phyloP scores from a whole-genome alignment of 169 alveolate genomes.

The Eimeria sp. region DNA sequence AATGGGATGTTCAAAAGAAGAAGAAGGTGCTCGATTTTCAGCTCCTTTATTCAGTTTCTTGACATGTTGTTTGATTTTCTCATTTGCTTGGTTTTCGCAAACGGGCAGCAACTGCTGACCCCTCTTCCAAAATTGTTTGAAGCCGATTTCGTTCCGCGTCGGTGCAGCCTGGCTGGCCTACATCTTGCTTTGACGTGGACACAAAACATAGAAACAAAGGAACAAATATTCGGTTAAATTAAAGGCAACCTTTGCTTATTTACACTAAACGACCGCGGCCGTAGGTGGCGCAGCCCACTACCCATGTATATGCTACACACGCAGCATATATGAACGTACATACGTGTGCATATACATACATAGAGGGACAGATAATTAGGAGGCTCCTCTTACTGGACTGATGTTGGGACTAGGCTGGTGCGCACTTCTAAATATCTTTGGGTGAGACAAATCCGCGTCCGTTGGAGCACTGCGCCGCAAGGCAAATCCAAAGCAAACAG shows the following conservation, averaged over 20 bases:
- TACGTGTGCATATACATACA: background rate
- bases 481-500: background rate
- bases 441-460: slow-evolving; percentile 67
- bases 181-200: slow-evolving; percentile 20
- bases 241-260: no score
- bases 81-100: background rate
- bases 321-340: background rate
- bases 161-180: slow-evolving; percentile 78
- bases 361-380: background rate
- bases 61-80: no score
- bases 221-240: no score
- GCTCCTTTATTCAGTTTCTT: no score
- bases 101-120: background rate
- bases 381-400: background rate
- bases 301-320: background rate
- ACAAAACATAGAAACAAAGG: background rate
- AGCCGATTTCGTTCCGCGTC: slow-evolving; percentile 65
- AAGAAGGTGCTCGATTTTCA: background rate
- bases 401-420: background rate
- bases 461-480: slow-evolving; percentile 38
- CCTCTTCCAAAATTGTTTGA: background rate
- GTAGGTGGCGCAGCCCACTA: background rate
- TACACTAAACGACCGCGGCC: no score
- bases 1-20: background rate
- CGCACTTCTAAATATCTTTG: slow-evolving; percentile 50